Base-by-base conservation (phyloP, 2,329 filamentous ascomycete genomes). In the Metarhizium guizhouense region DNA sequence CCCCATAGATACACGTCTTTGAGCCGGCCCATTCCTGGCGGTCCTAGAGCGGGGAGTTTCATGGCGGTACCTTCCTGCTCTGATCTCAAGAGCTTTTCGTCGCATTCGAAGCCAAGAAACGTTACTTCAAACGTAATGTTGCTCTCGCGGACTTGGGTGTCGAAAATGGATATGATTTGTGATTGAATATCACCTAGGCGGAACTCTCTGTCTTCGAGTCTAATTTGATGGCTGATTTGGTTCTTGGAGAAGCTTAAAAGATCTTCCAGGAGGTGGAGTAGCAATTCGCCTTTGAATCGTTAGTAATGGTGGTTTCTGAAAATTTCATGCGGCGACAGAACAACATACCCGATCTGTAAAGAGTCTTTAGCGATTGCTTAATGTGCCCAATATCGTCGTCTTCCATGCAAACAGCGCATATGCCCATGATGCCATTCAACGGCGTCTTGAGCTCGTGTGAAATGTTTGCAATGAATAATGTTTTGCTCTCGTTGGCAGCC, bases 401-500 rank as follows among this genome's bases (percentile, higher is more conserved):
- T 60, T 91, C 88, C 90, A 96, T 94, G 70, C 90, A 94, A 1
- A 96, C 87, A 0, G 90, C 88, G 62, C 87, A 92, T 87, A 96
- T 94, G 57, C 94, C 94, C 64, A 99, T 78, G 51, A 97, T 96
- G 13, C 93, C 94, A 66, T 97, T 97, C 56, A 97, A 78, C 0
- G 94, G 94, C 1, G 94, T 99, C 67, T 96, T 95, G 40, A 99
- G 78, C 69, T 97, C 83, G 63, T 86, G 83, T 1, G 84, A 87
- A 52, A 97, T 96, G 64, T 97, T 97, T 18, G 94, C 94, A 60
- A 99, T 95, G 73, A 97, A 97, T 8, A 97, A 77, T 0, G 94
- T 97, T 74, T 99, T 99, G 77, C 90, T 95, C 72, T 96, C 89
- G 64, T 96, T 96, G 3, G 92, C 92, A n/a, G 89, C 88, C 70